A percentile compares a stretch with the other conserved stretches of the same genome.
phyloP scores from a whole-genome alignment of 306 rosid species.

The Phaseolus lunatus region DNA sequence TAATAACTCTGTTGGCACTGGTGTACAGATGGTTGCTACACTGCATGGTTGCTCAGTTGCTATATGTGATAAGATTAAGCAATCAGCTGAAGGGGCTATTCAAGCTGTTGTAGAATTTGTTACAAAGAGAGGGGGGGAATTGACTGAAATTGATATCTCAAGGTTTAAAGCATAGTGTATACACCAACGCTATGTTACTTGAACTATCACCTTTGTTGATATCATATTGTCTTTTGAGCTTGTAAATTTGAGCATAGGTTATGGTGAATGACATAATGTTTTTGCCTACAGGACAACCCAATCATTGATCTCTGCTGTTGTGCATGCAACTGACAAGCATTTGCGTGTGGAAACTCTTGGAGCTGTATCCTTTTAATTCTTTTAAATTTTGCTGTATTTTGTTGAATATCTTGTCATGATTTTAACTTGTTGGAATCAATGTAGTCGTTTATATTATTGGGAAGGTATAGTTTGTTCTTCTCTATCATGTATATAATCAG shows the following conservation, averaged over 20 bases:
- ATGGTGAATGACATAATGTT: conserved; percentile 45
- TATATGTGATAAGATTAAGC: conserved; percentile 90
- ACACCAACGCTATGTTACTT: conserved; percentile 19
- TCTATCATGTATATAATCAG: not conserved
- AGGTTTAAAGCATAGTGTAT: conserved; percentile 62
- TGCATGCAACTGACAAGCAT: conserved; percentile 84
- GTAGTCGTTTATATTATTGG: conserved; percentile 11
- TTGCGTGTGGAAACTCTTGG: conserved; percentile 88
- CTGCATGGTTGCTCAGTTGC: conserved; percentile 84
- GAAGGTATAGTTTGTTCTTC: not conserved
- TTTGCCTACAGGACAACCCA: conserved; percentile 79
- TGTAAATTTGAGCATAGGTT: conserved; percentile 36
- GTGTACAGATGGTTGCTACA: conserved; percentile 82
- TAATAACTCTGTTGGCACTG: conserved; percentile 25
- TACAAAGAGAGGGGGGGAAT: conserved; percentile 77
- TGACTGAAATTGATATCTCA: conserved; percentile 80
- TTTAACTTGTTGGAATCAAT: conserved; percentile 23
- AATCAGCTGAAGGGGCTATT: conserved; percentile 97
- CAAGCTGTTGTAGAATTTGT: conserved; percentile 92
- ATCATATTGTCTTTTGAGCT: conserved; percentile 27
- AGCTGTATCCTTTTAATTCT: conserved; percentile 82
- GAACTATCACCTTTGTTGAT: conserved; percentile 26
- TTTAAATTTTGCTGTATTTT: conserved; percentile 21
- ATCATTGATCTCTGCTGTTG: conserved; percentile 80
- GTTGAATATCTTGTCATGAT: not conserved